These are phyloP conservation scores for Cadophora malorum DNA, from an alignment of 2,329 filamentous ascomycete genomes.

Conservation along the genomic window DNA sequence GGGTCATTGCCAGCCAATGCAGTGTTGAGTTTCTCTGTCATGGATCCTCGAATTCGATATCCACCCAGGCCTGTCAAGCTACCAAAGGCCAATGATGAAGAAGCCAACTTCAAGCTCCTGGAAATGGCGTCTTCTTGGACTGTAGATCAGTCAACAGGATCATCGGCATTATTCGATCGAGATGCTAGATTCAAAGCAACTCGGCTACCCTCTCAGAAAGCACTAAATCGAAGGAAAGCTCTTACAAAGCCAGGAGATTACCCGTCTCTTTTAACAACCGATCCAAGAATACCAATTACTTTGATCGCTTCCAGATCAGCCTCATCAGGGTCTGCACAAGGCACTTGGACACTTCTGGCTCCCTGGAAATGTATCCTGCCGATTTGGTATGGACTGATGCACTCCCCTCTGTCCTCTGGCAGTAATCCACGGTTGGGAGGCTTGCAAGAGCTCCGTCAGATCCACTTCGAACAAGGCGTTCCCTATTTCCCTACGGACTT, in stretches of 20 bases:
- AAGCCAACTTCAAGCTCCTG: conserved; percentile 54
- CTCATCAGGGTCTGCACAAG: conserved; percentile 58
- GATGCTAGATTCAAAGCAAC: conserved; percentile 68
- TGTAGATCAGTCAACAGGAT: conserved; percentile 57
- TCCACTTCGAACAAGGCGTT: conserved; percentile 77
- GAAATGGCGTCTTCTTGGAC: conserved; percentile 72
- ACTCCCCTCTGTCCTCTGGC: conserved; percentile 79
- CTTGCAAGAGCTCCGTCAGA: conserved; percentile 77
- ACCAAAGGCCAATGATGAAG: conserved; percentile 48
- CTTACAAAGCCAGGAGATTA: conserved; percentile 66
- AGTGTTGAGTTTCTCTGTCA: conserved; percentile 73
- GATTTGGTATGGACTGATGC: conserved; percentile 86
- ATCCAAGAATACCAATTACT: conserved; percentile 80
- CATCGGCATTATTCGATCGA: conserved; percentile 71
- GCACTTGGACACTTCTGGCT: conserved; percentile 82
- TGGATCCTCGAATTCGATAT: conserved; percentile 81
- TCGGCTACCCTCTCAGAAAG: conserved; percentile 75
- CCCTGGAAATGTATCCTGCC: conserved; percentile 90
- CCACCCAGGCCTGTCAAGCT: conserved; percentile 67
- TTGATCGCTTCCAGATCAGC: conserved; percentile 66
- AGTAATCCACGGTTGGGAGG: conserved; percentile 85
- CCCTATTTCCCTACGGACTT: conserved; percentile 90
- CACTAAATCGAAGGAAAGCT: conserved; percentile 78
- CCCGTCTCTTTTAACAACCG: conserved; percentile 62
- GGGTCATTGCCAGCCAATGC: conserved; percentile 72